phyloP scores from a whole-genome alignment of 177 flowering plant species.

The Vitis hybrid region DNA sequence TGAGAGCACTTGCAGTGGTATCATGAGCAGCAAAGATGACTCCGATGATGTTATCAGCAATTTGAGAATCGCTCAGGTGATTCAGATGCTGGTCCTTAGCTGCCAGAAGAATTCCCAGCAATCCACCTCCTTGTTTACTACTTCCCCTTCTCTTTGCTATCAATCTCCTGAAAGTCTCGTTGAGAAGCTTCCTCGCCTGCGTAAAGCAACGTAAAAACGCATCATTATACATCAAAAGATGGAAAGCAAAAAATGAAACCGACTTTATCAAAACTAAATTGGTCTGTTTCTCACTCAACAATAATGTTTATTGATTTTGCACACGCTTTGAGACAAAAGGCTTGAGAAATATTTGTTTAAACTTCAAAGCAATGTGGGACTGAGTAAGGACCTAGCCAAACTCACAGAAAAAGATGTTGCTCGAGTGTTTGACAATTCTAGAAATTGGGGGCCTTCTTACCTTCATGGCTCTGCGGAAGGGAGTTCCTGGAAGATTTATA shows the following conservation, averaged over 20 bases:
- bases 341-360: too few relatives aligned
- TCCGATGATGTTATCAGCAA: constrained; percentile 84
- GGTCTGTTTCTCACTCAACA: too few relatives aligned
- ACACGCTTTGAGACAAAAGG: too few relatives aligned
- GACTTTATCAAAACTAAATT: too few relatives aligned
- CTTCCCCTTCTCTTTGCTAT: constrained; percentile 56
- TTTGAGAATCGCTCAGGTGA: constrained; percentile 60
- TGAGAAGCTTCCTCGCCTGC: constrained; percentile 69
- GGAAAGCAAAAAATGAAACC: too few relatives aligned
- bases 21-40: constrained; percentile 91
- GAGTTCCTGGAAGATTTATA: constrained; percentile 77
- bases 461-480: constrained; percentile 70
- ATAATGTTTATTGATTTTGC: too few relatives aligned
- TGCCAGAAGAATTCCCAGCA: constrained; percentile 52
- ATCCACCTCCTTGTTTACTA: constrained; percentile 34
- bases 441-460: constrained; percentile 21
- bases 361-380: too few relatives aligned
- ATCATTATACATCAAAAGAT: not conserved
- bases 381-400: too few relatives aligned
- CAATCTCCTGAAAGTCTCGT: constrained; percentile 46
- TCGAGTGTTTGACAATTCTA: too few relatives aligned
- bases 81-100: constrained; percentile 26
- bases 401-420: too few relatives aligned
- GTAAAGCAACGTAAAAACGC: not conserved
- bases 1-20: constrained; percentile 77